A percentile compares a stretch with the other conserved stretches of the same genome.
Conservation (phyloP, 2,329 filamentous ascomycete genomes). For the Arthrinium puccinioides region DNA sequence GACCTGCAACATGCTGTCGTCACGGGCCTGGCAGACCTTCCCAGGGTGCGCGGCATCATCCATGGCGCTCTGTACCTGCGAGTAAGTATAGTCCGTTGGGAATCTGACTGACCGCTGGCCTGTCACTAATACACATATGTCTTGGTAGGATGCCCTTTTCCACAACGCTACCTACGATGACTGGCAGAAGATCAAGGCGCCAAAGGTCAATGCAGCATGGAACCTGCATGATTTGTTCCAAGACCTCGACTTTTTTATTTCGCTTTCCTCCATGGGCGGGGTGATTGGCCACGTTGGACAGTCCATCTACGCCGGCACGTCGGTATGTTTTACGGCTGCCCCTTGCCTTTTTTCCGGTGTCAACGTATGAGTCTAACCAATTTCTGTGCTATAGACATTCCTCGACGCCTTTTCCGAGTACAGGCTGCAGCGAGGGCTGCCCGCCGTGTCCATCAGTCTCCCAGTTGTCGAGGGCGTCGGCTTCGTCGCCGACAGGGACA, state of each 20-base stretch:
- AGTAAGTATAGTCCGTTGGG: slow-evolving; percentile 11
- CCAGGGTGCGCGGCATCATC: background rate
- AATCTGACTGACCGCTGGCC: slow-evolving; percentile 1
- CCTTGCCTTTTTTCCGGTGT: background rate
- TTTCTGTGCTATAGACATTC: background rate
- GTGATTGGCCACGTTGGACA: background rate
- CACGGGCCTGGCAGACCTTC: background rate
- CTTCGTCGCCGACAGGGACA: background rate
- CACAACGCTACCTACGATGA: background rate
- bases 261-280: background rate
- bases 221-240: background rate
- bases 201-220: background rate
- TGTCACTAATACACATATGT: too few relatives aligned
- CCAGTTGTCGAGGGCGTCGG: slow-evolving; percentile 1
- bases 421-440: background rate
- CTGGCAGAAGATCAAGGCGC: background rate
- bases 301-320: background rate
- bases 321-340: background rate
- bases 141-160: background rate
- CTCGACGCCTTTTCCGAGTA: slow-evolving; percentile 1
- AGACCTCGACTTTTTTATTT: slow-evolving; percentile 6
- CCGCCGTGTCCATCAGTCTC: background rate
- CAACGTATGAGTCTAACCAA: background rate
- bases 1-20: background rate
- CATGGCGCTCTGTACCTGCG: background rate